Conservation (phyloP, 257 asterid genomes). For the Solanum clarkiae region DNA sequence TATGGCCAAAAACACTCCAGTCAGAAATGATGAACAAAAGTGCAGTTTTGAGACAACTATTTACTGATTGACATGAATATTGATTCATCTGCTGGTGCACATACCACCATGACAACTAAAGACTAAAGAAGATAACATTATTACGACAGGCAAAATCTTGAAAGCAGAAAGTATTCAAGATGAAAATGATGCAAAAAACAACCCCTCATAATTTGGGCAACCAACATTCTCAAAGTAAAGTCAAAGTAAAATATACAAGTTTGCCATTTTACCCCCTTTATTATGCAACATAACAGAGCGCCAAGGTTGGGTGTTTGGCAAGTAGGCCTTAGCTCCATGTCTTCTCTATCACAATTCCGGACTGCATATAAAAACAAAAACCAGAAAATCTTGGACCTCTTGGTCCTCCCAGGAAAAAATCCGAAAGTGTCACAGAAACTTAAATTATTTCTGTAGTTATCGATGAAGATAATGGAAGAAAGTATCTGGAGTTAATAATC, state of each 20-base stretch:
- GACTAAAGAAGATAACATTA: no score
- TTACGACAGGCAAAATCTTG: no score
- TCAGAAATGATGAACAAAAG: no score
- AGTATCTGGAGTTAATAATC: constrained; percentile 4
- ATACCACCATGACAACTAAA: no score
- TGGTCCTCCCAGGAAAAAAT: constrained; percentile 8
- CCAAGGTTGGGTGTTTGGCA: constrained; percentile 10
- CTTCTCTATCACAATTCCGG: constrained; percentile 19
- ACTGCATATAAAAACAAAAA: constrained; percentile 7
- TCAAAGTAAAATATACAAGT: constrained; percentile 44
- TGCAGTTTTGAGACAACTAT: no score
- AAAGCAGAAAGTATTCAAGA: background rate
- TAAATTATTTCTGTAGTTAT: constrained; percentile 34
- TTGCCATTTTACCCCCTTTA: constrained; percentile 24
- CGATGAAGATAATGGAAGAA: constrained; percentile 17
- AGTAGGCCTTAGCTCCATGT: constrained; percentile 20
- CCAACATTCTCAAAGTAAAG: constrained; percentile 13
- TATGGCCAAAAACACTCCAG: no score
- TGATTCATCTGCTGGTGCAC: no score
- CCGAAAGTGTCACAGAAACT: constrained; percentile 12
- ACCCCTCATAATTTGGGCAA: background rate
- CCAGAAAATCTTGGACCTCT: constrained; percentile 13
- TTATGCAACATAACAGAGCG: constrained; percentile 27
- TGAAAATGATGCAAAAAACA: background rate
- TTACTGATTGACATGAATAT: no score